Evolutionary conservation across 2,329 filamentous ascomycete species (phyloP).

Genomic region (Botrytis fabae): DNA sequence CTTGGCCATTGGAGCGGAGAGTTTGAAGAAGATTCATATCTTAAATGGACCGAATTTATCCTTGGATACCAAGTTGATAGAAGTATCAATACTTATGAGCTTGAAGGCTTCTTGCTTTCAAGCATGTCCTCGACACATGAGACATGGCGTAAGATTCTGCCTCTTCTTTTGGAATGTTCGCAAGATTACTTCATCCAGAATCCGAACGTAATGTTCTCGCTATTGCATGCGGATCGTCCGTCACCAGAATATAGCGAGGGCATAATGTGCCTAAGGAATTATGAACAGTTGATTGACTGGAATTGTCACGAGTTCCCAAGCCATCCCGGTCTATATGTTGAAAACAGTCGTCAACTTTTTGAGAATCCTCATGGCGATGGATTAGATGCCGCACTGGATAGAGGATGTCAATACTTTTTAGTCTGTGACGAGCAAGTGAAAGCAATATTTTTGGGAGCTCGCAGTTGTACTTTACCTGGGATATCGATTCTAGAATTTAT

Average conservation of each 20-base stretch:
- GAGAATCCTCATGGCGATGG: neutral
- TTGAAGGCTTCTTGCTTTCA: too few species aligned
- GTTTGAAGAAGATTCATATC: too few species aligned
- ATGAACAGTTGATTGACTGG: neutral
- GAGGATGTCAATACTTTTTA: neutral
- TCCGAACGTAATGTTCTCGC: fast-evolving
- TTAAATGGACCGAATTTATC: too few species aligned
- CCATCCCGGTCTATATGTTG: neutral
- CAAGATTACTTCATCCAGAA: neutral
- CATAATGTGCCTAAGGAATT: fast-evolving
- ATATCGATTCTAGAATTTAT: neutral
- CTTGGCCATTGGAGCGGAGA: too few species aligned
- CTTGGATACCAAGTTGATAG: neutral
- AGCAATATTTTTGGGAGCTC: too few species aligned
- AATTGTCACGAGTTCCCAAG: neutral
- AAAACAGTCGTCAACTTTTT: neutral
- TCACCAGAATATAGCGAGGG: fast-evolving
- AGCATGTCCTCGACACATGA: too few species aligned
- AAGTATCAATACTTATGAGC: too few species aligned
- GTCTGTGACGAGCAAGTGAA: neutral
- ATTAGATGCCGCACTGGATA: neutral
- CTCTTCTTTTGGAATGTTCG: neutral
- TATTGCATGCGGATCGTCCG: neutral
- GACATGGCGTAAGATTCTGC: too few species aligned
- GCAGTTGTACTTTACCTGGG: too few species aligned